Evolutionary conservation across 192 early-diverging fungal genomes (phyloP), one percentile per base, ranked within the genome.

Genomic region (Podila horticola): DNA sequence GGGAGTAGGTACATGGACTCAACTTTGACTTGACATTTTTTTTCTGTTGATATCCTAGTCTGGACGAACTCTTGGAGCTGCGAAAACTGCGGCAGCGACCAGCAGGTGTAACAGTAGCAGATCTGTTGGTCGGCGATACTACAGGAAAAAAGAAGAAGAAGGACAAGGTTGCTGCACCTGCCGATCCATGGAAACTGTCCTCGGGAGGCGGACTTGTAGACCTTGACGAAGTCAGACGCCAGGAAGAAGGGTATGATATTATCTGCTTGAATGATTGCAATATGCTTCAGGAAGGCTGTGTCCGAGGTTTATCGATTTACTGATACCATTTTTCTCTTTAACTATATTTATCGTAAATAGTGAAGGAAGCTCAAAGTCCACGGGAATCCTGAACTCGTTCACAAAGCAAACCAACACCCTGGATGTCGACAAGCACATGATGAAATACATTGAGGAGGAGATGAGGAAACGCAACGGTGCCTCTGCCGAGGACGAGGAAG

Each of bases 351-450:
- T 55, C 52, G 2, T 22, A 20, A 75, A 79, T 22, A 84, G 89
- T n/a, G 68, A 83, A 19, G 77, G 72, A 45, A 45, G 41, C 60
- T 70, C 62, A 55, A 50, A 66, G 62, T 41, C 75, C 58, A 71
- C 72, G 71, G 72, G 86, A 75, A 62, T 92, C 67, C 57, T 86
- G 62, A 89, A 92, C 45, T 85, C 92, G 8, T 94, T 93, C 36
- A 92, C 92, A 0, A 91, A 84, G 17, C 92, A 93, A 64, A 93
- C 91, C n/a, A 93, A 94, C 77, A 81, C 82, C 11, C 75, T 94
- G 31, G 93, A 94, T 73, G 92, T 92, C 10, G 91, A 94, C 84
- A 94, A 93, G 61, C 91, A 94, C 59, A 94, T 94, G 93, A 92
- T 94, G 87, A 92, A 91, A 59, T 97, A 90, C 57, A 95, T 97